Percentiles rank a stretch among this genome's conserved stretches.
phyloP scores from a whole-genome alignment of 805 yeast genomes.

The Jamesozyma piceae region DNA sequence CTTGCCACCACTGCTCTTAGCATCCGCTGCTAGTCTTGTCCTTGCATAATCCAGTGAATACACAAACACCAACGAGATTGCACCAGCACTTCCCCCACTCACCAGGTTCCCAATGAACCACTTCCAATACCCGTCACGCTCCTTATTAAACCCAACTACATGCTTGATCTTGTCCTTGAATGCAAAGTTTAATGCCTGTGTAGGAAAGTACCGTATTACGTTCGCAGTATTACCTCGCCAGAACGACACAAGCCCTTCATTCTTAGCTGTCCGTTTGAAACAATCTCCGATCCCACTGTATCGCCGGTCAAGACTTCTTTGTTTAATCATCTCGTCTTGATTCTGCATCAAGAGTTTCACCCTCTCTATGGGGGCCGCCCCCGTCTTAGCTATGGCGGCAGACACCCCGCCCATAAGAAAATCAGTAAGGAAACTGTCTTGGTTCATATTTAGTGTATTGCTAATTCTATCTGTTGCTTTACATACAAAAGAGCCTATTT shows the following conservation, averaged over 20 bases:
- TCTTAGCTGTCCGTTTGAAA: slow-evolving; percentile 82
- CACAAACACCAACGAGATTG: slow-evolving; percentile 83
- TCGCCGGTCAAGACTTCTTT: slow-evolving; percentile 74
- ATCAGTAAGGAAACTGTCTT: slow-evolving; percentile 38
- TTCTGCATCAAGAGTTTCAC: slow-evolving; percentile 88
- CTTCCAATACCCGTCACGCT: slow-evolving; percentile 65
- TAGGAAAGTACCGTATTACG: slow-evolving; percentile 95
- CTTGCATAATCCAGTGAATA: slow-evolving; percentile 95
- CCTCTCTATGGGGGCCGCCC: slow-evolving; percentile 71
- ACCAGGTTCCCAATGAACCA: slow-evolving; percentile 96
- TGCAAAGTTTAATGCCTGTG: slow-evolving; percentile 94
- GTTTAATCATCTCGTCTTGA: slow-evolving; percentile 94
- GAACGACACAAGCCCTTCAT: slow-evolving; percentile 81
- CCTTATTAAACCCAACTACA: slow-evolving; percentile 89
- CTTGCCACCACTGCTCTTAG: slow-evolving; percentile 55
- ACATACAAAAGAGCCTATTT: no score
- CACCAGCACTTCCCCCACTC: slow-evolving; percentile 97
- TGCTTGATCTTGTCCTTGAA: slow-evolving; percentile 92
- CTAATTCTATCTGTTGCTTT: no score
- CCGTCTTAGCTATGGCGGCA: slow-evolving; percentile 67
- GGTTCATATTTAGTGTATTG: no score
- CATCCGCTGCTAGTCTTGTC: slow-evolving; percentile 96
- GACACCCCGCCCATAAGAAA: slow-evolving; percentile 95
- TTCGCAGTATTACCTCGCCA: slow-evolving; percentile 99
- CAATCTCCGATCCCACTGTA: slow-evolving; percentile 84